A percentile compares a stretch with the other conserved stretches of the same genome.
Evolutionary conservation across 2,329 filamentous ascomycete species (phyloP).

Genomic region (Diaporthe vaccinii): DNA sequence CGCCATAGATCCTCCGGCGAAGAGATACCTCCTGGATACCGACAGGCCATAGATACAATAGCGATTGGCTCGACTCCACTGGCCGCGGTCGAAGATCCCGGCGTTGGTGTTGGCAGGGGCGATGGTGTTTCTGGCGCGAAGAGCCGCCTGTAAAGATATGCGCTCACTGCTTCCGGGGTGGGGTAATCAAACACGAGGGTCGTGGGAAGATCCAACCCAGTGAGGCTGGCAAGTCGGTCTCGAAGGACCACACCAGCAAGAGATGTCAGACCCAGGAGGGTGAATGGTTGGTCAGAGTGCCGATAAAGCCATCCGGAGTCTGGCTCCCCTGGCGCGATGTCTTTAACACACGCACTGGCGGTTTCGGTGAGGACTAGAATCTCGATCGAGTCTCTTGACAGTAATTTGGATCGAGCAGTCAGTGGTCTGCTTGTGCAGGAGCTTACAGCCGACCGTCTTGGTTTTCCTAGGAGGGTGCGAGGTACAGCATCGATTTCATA

Average conservation of each 20-base stretch:
- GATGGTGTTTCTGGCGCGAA: neutral
- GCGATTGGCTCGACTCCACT: constrained; percentile 12
- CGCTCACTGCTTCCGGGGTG: constrained; percentile 9
- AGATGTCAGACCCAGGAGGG: neutral
- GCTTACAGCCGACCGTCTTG: neutral
- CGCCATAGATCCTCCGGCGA: constrained; percentile 31
- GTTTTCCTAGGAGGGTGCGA: constrained; percentile 13
- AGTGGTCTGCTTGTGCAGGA: neutral
- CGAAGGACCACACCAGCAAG: constrained; percentile 23
- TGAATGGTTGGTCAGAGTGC: constrained; percentile 4
- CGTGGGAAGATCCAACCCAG: constrained; percentile 7
- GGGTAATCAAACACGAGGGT: constrained; percentile 29
- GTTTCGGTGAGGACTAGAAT: constrained; percentile 1
- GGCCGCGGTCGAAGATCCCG: neutral
- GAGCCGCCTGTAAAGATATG: neutral
- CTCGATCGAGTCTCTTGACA: constrained; percentile 11
- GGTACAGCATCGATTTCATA: constrained; percentile 19
- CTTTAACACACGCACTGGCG: neutral
- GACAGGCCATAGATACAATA: constrained; percentile 33
- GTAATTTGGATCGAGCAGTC: constrained; percentile 8
- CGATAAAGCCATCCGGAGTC: neutral
- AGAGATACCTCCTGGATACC: constrained; percentile 29
- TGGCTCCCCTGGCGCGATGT: neutral
- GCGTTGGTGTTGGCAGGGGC: neutral
- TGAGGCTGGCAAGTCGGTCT: constrained; percentile 21